These are phyloP conservation scores for Psidium friedrichsthalianum DNA, from an alignment of 345 rosid species.

Conservation along the genomic window DNA sequence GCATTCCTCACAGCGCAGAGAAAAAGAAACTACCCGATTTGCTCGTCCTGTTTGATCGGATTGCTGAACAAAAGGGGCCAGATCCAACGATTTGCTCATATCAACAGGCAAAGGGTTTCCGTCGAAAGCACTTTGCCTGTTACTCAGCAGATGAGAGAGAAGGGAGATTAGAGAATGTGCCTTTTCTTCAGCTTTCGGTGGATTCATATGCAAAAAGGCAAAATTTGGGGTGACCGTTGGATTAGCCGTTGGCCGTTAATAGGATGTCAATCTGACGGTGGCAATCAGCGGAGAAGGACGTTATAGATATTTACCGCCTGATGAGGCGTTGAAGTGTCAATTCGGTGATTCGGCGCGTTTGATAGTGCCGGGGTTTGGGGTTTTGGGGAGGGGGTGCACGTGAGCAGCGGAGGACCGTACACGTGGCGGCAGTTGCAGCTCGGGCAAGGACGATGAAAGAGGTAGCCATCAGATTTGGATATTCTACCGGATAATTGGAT, in stretches of 20 bases:
- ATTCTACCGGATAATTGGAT: neutral
- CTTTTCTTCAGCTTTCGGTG: neutral
- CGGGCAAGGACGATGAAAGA: neutral
- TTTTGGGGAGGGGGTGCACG: neutral
- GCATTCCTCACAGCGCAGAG: neutral
- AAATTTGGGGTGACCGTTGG: neutral
- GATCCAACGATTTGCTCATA: neutral
- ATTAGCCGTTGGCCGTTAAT: neutral
- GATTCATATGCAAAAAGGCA: neutral
- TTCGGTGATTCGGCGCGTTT: too few relatives aligned
- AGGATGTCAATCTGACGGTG: neutral
- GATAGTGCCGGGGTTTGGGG: neutral
- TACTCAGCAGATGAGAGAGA: neutral
- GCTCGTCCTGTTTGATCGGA: neutral
- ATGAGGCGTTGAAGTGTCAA: neutral
- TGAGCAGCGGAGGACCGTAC: neutral
- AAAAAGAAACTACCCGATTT: neutral
- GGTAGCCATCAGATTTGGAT: neutral
- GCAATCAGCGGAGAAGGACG: neutral
- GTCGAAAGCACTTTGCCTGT: neutral
- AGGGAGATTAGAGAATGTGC: neutral
- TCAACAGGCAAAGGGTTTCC: neutral
- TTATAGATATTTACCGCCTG: neutral
- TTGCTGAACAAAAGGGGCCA: neutral
- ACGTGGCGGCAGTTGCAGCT: neutral